Evolutionary conservation across 2,329 filamentous ascomycete species (phyloP).

Genomic region (Cephalotrichum gorgonifer): DNA sequence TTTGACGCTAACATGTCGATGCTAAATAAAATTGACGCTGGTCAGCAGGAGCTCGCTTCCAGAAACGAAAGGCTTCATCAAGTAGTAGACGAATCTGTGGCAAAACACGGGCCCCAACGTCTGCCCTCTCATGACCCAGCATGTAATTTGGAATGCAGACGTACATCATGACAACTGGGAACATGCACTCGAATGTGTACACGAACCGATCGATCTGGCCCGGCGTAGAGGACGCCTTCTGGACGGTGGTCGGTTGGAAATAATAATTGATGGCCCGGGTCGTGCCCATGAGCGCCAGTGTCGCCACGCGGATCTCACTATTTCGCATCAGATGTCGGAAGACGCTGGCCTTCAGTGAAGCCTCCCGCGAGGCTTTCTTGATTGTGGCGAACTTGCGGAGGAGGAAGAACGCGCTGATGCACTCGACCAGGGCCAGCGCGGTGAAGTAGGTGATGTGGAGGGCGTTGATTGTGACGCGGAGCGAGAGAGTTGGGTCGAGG

Average conservation of each 20-base stretch:
- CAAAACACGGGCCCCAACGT: no score
- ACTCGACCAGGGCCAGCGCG: slow-evolving; percentile 28
- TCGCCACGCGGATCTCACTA: slow-evolving; percentile 26
- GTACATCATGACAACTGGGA: slow-evolving; percentile 28
- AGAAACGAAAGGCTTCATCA: background rate
- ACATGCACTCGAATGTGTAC: slow-evolving; percentile 29
- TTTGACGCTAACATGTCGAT: slow-evolving; percentile 24
- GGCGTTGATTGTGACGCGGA: slow-evolving; percentile 21
- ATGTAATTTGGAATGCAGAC: no score
- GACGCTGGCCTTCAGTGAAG: slow-evolving; percentile 16
- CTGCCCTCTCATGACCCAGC: no score
- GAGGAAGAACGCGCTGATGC: slow-evolving; percentile 26
- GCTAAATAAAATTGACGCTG: slow-evolving; percentile 2
- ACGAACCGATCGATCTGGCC: slow-evolving; percentile 29
- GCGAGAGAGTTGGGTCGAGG: slow-evolving; percentile 10
- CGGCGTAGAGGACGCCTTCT: slow-evolving; percentile 22
- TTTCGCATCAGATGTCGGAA: slow-evolving; percentile 27
- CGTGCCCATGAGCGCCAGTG: slow-evolving; percentile 24
- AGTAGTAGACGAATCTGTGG: background rate
- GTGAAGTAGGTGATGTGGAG: slow-evolving; percentile 31
- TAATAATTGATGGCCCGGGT: slow-evolving; percentile 27
- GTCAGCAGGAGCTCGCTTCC: background rate
- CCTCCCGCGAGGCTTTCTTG: slow-evolving; percentile 17
- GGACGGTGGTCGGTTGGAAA: slow-evolving; percentile 22
- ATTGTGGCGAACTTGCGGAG: slow-evolving; percentile 24